Base-by-base conservation (phyloP, 2,329 filamentous ascomycete species). In the Epichloe uncinata region DNA sequence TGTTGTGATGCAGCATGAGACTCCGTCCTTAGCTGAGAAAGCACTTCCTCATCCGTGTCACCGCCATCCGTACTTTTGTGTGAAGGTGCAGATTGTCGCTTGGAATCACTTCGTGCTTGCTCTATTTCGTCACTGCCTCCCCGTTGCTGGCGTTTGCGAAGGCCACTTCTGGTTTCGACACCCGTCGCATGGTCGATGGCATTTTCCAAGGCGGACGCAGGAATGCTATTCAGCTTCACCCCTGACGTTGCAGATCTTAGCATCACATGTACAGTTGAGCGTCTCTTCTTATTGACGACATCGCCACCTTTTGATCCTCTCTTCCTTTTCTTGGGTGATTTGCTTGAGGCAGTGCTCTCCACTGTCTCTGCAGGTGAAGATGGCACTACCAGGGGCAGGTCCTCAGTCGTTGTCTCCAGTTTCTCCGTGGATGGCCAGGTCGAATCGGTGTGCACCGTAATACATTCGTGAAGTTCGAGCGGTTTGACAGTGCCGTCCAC, bases 11-110 rank as follows among this genome's bases (percentile, higher is more conserved):
- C 67, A 33, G 68, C 68, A 26, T 62, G 58, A n/a, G 66, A 67
- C 54, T 72, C 69, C 11, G 59, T 62, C 18, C 66, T 62, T 22
- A 71, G 57, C 51, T 72, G 69, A 20, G 68, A 72, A 55, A 66
- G 57, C 13, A 70, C 52, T 52, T 71, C 69, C 45, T 69, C 68
- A 38, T 71, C 68, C 16, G 67, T 68, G 46, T 71, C 64, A 36
- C 56, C 58, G 12, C 52, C 57, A 45, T 66, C 61, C 35, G 50
- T 52, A 22, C 40, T 54, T 44, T 53, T 22, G 38, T 33, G 47
- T 35, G 3, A 41, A 34, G 18, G 45, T 7, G 20, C 18, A n/a
- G 18, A 44, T 44, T 34, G 61, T 56, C 35, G 33, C 30, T 44
- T 30, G 22, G 9, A 16, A 36, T 50, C 44, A 47, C 48, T 52